phyloP scores from a whole-genome alignment of 345 rosid genomes.

The Citrus reticulata region DNA sequence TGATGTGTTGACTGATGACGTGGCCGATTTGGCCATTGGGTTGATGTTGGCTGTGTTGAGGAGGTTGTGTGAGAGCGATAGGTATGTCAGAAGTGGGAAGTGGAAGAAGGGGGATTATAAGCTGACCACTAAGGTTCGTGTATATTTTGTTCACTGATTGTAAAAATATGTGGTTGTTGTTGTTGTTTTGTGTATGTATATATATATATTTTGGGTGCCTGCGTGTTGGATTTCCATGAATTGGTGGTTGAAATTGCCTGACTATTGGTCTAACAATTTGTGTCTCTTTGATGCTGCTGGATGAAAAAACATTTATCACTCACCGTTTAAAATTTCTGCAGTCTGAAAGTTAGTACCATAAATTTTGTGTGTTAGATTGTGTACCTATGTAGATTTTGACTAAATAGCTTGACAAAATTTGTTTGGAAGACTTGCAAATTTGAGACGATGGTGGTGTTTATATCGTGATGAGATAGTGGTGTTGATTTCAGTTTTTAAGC shows the following conservation, averaged over 20 bases:
- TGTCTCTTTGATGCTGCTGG: background rate
- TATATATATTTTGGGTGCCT: background rate
- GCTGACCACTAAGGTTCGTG: constrained; percentile 49
- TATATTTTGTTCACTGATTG: background rate
- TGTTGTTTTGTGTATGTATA: background rate
- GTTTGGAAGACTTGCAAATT: background rate
- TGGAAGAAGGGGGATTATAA: constrained; percentile 44
- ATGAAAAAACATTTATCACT: background rate
- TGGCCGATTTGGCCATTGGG: constrained; percentile 57
- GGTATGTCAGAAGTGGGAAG: constrained; percentile 44
- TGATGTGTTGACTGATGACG: constrained; percentile 67
- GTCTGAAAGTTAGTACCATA: background rate
- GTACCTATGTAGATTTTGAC: background rate
- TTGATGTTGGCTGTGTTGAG: constrained; percentile 51
- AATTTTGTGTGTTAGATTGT: background rate
- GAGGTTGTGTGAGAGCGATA: constrained; percentile 46
- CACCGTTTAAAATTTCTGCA: background rate
- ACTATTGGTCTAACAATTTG: background rate
- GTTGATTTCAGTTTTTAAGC: background rate
- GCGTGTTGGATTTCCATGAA: background rate
- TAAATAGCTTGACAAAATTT: background rate
- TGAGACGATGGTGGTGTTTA: background rate
- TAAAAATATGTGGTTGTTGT: background rate
- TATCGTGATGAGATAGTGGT: background rate
- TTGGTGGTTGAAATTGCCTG: background rate